Evolutionary conservation across 192 early-diverging fungal genomes (phyloP).

Genomic region (Mycoemilia scoparia): DNA sequence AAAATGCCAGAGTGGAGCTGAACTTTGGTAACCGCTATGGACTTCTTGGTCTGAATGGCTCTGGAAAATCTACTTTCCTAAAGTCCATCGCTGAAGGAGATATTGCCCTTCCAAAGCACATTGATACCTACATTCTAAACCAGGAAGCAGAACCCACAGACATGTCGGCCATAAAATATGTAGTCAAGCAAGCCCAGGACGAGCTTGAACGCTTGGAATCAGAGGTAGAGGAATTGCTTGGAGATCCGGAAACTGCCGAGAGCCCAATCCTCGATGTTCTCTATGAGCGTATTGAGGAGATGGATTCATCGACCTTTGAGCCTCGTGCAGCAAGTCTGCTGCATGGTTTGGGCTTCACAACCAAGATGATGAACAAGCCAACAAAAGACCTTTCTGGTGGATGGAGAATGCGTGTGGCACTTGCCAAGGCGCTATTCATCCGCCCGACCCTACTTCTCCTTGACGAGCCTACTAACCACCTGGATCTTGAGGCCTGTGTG

Average conservation of each 20-base stretch:
- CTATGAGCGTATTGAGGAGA: constrained; percentile 86
- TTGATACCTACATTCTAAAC: constrained; percentile 93
- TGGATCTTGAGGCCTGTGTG: constrained; percentile 81
- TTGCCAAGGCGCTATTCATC: constrained; percentile 90
- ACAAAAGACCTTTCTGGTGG: constrained; percentile 98
- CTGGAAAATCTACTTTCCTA: constrained; percentile 92
- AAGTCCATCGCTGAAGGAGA: constrained; percentile 83
- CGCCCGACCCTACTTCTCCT: constrained; percentile 78
- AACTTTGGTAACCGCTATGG: constrained; percentile 98
- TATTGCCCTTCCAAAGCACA: constrained; percentile 86
- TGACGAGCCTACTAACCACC: constrained; percentile 87
- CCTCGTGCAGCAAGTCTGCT: constrained; percentile 77
- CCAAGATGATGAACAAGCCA: constrained; percentile 69
- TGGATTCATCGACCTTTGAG: constrained; percentile 91
- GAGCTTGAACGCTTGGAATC: constrained; percentile 85
- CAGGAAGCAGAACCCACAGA: constrained; percentile 92
- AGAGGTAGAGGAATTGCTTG: constrained; percentile 76
- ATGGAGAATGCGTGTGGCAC: constrained; percentile 98
- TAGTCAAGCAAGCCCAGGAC: constrained; percentile 71
- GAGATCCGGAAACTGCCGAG: constrained; percentile 61
- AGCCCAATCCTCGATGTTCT: constrained; percentile 78
- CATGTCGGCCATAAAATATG: constrained; percentile 74
- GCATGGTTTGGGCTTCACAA: constrained; percentile 83
- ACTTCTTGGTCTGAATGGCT: constrained; percentile 87
- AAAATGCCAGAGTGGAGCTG: constrained; percentile 86